Evolutionary conservation across 345 rosid species (phyloP).

Genomic region (Eucalyptus decipiens): DNA sequence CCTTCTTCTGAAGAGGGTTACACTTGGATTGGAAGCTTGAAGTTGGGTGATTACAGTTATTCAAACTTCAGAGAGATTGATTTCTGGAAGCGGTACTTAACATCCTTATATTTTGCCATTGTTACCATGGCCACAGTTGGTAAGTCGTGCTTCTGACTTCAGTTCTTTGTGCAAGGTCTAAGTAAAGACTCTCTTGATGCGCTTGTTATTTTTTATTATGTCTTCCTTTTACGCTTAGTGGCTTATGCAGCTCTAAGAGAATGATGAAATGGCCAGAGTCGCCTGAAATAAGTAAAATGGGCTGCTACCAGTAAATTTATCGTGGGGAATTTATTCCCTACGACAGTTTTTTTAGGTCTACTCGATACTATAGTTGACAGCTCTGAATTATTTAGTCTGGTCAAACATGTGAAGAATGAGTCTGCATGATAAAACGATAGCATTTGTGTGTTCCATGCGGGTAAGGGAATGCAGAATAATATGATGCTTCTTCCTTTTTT

Average conservation of each 20-base stretch:
- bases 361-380: background rate
- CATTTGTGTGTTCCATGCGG: background rate
- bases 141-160: slow-evolving; percentile 1
- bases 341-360: background rate
- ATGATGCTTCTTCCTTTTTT: background rate
- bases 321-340: background rate
- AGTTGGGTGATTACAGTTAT: slow-evolving; percentile 61
- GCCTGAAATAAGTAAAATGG: background rate
- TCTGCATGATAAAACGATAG: background rate
- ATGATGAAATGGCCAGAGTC: background rate
- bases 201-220: background rate
- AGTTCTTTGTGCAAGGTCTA: background rate
- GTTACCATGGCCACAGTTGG: slow-evolving; percentile 97
- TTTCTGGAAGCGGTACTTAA: slow-evolving; percentile 60
- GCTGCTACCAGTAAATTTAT: background rate
- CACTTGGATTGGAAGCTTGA: slow-evolving; percentile 90
- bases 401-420: background rate
- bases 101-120: slow-evolving; percentile 75
- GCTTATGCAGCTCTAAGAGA: background rate
- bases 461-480: background rate
- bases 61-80: slow-evolving; percentile 58
- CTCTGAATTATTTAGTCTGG: background rate
- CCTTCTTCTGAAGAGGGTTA: slow-evolving; percentile 69
- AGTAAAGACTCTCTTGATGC: background rate
- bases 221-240: background rate